Evolutionary conservation across 441 rosid species (phyloP), one percentile per base, ranked within the genome.

Genomic region (Cnidoscolus chayamansa): DNA sequence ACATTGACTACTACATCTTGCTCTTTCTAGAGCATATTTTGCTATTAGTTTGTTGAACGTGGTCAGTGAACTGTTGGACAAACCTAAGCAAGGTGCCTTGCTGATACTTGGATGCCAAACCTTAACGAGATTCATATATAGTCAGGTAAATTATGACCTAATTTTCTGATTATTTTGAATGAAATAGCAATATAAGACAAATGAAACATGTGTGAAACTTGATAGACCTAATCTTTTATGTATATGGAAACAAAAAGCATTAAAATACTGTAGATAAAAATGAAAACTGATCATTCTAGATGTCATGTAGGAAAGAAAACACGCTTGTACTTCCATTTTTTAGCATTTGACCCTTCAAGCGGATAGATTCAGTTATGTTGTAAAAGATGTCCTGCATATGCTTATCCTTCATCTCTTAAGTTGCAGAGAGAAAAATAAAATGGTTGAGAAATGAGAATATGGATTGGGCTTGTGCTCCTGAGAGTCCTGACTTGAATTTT

Each of bases 61-160:
- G 71, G 93, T 84, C 72, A 79, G 78, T 40, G 97, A 93, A 75
- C 86, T 96, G 75, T 82, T 96, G 77, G 97, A 93, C 17, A 86
- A 87, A 81, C 74, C 90, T 74, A 93, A 86, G 82, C 89, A 87
- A 80, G 92, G 91, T 74, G 73, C 88, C 67, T 60, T 84, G 5
- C 80, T 74, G 72, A 89, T 91, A 62, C 91, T 90, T 77, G 98
- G 98, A 72, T 93, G 97, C 85, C 92, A 93, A 80, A 93, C 96
- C 68, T 74, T 96, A 83, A 90, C 92, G 1, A 87, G 76, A 50
- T 96, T 96, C 85, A 90, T 96, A 74, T 88, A 88, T 79, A 85
- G 85, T 77, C 98, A 93, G 99, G 99, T 96, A 72, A 64, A 43
- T 45, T 40, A 17, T 43, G 51, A 13, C 56, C 40, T 55, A 49